These are phyloP conservation scores for Scytalidium sp. DNA, from an alignment of 2,329 filamentous ascomycete genomes.

Conservation along the genomic window DNA sequence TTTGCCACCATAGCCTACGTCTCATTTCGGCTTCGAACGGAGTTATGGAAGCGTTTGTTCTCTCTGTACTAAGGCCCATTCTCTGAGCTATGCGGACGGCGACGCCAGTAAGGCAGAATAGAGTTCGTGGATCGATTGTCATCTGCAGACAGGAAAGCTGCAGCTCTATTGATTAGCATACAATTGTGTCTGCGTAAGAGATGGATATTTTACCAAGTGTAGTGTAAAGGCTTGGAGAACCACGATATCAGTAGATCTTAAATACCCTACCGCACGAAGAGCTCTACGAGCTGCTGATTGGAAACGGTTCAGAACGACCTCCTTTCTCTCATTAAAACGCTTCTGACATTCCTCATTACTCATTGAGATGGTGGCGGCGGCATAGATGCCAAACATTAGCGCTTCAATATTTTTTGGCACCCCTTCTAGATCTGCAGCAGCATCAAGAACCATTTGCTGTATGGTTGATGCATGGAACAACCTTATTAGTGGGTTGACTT, in stretches of 20 bases:
- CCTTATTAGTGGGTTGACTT: conserved; percentile 67
- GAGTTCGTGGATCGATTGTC: conserved; percentile 37
- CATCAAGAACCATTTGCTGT: conserved; percentile 62
- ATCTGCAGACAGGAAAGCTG: conserved; percentile 29
- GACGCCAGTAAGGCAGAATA: conserved; percentile 46
- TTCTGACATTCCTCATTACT: conserved; percentile 48
- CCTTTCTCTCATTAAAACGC: conserved; percentile 52
- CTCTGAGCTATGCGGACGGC: conserved; percentile 46
- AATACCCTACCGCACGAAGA: conserved; percentile 61
- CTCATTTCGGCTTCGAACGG: conserved; percentile 59
- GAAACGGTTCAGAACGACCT: conserved; percentile 48
- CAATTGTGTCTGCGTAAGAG: conserved; percentile 9
- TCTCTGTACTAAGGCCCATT: conserved; percentile 45
- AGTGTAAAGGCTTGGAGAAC: conserved; percentile 66
- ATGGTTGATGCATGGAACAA: conserved; percentile 65
- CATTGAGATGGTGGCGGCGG: conserved; percentile 56
- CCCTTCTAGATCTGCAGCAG: conserved; percentile 47
- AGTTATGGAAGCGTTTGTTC: conserved; percentile 21
- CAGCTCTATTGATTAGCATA: neutral
- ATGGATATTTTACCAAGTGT: conserved; percentile 52
- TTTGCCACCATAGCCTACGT: conserved; percentile 59
- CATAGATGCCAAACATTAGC: conserved; percentile 65
- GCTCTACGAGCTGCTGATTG: conserved; percentile 61
- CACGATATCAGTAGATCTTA: conserved; percentile 62
- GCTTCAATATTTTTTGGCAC: conserved; percentile 53